Evolutionary conservation across 2,329 filamentous ascomycete species (phyloP).

Genomic region (Acrocalymma vagum): DNA sequence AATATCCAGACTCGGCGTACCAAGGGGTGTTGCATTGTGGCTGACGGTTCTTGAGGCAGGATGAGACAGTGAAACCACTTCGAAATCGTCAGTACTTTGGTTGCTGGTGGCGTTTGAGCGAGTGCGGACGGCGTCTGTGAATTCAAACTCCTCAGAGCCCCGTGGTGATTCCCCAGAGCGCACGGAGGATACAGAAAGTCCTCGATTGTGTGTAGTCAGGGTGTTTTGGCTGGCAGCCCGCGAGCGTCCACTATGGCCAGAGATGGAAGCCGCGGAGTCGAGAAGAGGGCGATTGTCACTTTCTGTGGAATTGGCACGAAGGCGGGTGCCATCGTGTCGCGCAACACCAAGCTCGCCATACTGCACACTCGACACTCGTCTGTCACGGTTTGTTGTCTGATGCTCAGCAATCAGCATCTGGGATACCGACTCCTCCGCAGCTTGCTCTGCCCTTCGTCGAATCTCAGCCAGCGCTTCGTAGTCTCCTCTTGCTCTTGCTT

Average conservation of each 20-base stretch:
- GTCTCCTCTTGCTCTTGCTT: slow-evolving; percentile 78
- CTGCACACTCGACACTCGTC: slow-evolving; percentile 76
- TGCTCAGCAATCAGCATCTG: slow-evolving; percentile 65
- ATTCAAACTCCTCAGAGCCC: slow-evolving; percentile 48
- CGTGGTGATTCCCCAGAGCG: slow-evolving; percentile 45
- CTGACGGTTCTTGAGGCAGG: slow-evolving; percentile 43
- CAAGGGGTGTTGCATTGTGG: slow-evolving; percentile 19
- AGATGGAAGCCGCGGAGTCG: slow-evolving; percentile 74
- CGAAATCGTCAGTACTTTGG: slow-evolving; percentile 49
- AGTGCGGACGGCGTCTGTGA: slow-evolving; percentile 31
- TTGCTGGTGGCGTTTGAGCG: slow-evolving; percentile 24
- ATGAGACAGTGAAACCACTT: slow-evolving; percentile 51
- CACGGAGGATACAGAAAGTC: slow-evolving; percentile 53
- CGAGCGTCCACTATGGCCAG: slow-evolving; percentile 35
- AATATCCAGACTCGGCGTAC: slow-evolving; percentile 33
- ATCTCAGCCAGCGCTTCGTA: slow-evolving; percentile 68
- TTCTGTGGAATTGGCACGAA: slow-evolving; percentile 77
- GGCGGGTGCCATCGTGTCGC: slow-evolving; percentile 77
- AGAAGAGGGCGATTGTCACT: slow-evolving; percentile 76
- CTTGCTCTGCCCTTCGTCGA: slow-evolving; percentile 60
- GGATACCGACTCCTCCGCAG: slow-evolving; percentile 50
- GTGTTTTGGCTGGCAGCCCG: slow-evolving; percentile 35
- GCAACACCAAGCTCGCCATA: slow-evolving; percentile 81
- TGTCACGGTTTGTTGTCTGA: slow-evolving; percentile 68
- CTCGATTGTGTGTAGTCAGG: slow-evolving; percentile 50